Base-by-base conservation (phyloP, 495 filamentous ascomycete genomes). In the Pseudoneurospora amorphoporcata region DNA sequence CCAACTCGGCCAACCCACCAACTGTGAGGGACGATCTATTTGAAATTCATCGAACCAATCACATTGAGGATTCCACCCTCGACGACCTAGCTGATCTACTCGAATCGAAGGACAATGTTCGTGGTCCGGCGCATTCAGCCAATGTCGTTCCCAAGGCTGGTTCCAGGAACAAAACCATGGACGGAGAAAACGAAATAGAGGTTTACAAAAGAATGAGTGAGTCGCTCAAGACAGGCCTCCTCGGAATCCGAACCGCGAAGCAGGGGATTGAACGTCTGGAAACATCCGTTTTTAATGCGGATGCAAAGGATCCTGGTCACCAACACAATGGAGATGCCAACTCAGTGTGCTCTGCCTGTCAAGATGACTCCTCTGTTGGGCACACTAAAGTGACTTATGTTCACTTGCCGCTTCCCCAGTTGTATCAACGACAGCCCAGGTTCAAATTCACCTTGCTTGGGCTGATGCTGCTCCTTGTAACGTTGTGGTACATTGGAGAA, bases 241-340 rank as follows among this genome's bases (percentile, higher is more conserved):
- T 86, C 3, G 88, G 88, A 72, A 92, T 94, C 73, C 85, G 86
- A 2, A 88, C 89, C 32, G 87, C 92, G 29, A 90, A 89, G 73
- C 84, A 86, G 69, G 90, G 90, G 3, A 88, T 94, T 41, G 85
- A 88, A 74, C 83, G 86, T 17, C 81, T 93, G n/a, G 90, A 92
- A 80, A 82, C 86, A 40, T 84, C 88, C 70, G 82, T 92, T 39
- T 83, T 82, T 39, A 81, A 84, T 39, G 73, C 77, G 2, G 81
- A 86, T n/a, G 73, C 76, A 7, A 78, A 79, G 23, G 73, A 72
- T 14, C 23, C n/a, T 19, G 16, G 32, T n/a, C 71, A 72, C 69
- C 70, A 70, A 32, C 73, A 69, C 35, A 68, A 71, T 41, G 3
- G 29, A 68, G 23, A 65, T 38, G 82, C 82, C 73, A 75, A 75